Conservation (phyloP, 2,329 filamentous ascomycete species). For the Neoarthrinium moseri region DNA sequence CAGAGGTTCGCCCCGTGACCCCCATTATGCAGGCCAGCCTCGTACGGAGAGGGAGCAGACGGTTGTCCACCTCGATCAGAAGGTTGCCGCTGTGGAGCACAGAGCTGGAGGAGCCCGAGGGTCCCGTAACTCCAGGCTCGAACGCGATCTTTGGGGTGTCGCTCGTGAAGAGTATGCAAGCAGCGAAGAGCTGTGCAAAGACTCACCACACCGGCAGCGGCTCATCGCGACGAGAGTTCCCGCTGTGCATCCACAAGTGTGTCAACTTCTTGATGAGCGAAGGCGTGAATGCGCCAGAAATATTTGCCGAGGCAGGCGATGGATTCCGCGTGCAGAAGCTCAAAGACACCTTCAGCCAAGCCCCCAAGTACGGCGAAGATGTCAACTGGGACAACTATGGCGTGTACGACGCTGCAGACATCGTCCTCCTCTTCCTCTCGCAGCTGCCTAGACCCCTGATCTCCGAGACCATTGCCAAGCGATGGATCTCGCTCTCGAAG, state of each 20-base stretch:
- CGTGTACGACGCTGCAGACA: constrained; percentile 39
- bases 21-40: constrained; percentile 27
- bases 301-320: constrained; percentile 36
- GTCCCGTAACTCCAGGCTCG: constrained; percentile 15
- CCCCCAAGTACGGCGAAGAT: constrained; percentile 36
- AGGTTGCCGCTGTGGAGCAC: constrained; percentile 29
- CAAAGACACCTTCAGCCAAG: constrained; percentile 33
- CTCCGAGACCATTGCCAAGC: constrained; percentile 34
- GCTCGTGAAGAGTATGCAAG: constrained; percentile 36
- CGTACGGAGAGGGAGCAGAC: constrained; percentile 25
- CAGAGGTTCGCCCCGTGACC: constrained; percentile 19
- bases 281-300: constrained; percentile 31
- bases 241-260: constrained; percentile 40
- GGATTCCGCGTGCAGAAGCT: constrained; percentile 31
- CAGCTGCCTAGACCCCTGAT: constrained; percentile 38
- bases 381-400: constrained; percentile 34
- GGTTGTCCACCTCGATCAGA: constrained; percentile 31
- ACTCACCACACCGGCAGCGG: constrained; percentile 35
- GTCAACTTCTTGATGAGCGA: constrained; percentile 34
- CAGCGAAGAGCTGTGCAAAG: constrained; percentile 36
- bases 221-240: constrained; percentile 37
- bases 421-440: constrained; percentile 37
- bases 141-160: constrained; percentile 38
- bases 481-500: constrained; percentile 39
- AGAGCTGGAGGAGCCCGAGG: constrained; percentile 25